A percentile compares a stretch with the other conserved stretches of the same genome.
Evolutionary conservation across 2,329 filamentous ascomycete species (phyloP).

Genomic region (Chaetomiaceae sp.): DNA sequence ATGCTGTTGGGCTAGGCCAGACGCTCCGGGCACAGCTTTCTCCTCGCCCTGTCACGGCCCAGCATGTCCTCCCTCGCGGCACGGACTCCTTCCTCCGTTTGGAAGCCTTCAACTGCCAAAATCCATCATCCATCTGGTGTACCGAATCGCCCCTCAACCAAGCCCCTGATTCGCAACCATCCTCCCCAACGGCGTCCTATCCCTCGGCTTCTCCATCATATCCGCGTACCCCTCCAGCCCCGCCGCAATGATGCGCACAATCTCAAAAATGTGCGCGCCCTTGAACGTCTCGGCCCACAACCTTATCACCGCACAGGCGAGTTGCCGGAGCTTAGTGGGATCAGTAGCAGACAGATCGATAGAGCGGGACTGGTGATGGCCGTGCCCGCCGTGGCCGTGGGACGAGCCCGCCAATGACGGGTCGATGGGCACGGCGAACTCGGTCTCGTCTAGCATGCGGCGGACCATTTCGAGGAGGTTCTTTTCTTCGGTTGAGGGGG

Average conservation of each 20-base stretch:
- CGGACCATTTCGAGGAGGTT: constrained; percentile 53
- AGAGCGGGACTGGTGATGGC: constrained; percentile 34
- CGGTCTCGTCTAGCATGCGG: constrained; percentile 58
- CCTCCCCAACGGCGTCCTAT: constrained; percentile 41
- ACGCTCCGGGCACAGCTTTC: too few species aligned
- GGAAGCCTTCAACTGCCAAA: background rate
- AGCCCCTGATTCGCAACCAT: constrained; percentile 21
- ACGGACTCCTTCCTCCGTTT: background rate
- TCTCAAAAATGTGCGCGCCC: constrained; percentile 57
- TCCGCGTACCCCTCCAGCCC: constrained; percentile 56
- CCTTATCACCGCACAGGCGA: constrained; percentile 54
- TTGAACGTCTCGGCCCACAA: constrained; percentile 61
- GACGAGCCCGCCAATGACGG: constrained; percentile 44
- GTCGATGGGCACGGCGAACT: constrained; percentile 58
- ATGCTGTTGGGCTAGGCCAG: too few species aligned
- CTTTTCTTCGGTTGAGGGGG: constrained; percentile 49
- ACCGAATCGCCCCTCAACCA: constrained; percentile 12
- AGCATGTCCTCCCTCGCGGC: background rate
- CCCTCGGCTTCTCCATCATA: constrained; percentile 51
- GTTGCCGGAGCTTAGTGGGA: constrained; percentile 48
- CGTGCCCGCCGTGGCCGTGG: constrained; percentile 26
- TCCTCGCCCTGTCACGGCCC: too few species aligned
- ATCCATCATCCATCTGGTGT: background rate
- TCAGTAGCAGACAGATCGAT: constrained; percentile 45
- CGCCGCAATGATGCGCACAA: constrained; percentile 54